These are phyloP conservation scores for Metschnikowia santaceciliae DNA, from an alignment of 805 yeast genomes.

Conservation along the genomic window DNA sequence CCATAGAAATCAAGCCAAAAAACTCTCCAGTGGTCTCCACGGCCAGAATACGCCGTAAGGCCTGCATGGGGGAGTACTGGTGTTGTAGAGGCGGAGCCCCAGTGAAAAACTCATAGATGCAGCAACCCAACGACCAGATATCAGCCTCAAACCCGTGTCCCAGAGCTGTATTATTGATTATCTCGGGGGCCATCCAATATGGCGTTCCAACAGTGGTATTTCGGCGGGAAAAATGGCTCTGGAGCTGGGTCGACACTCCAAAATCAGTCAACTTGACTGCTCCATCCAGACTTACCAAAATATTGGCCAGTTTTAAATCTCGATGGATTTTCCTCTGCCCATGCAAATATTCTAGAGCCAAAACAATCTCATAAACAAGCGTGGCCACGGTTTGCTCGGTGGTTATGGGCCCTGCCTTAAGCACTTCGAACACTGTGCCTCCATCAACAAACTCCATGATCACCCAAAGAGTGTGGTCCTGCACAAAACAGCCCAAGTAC, in stretches of 20 bases:
- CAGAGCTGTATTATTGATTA: constrained; percentile 49
- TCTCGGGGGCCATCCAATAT: constrained; percentile 65
- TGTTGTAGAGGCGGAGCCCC: constrained; percentile 64
- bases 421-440: constrained; percentile 66
- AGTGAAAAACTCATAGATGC: constrained; percentile 65
- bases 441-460: constrained; percentile 80
- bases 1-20: constrained; percentile 14
- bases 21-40: constrained; percentile 32
- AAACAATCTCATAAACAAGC: constrained; percentile 51
- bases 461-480: constrained; percentile 70
- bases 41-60: constrained; percentile 35
- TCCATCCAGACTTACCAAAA: constrained; percentile 34
- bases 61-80: constrained; percentile 40
- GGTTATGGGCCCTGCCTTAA: constrained; percentile 54
- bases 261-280: constrained; percentile 43
- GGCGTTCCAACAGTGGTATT: constrained; percentile 54
- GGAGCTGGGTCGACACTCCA: constrained; percentile 43
- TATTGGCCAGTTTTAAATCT: constrained; percentile 42
- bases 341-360: constrained; percentile 66
- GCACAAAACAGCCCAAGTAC: constrained; percentile 69
- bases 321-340: constrained; percentile 71
- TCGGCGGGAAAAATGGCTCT: constrained; percentile 39
- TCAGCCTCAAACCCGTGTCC: constrained; percentile 59
- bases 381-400: constrained; percentile 50
- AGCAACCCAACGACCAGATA: constrained; percentile 77